Percentiles rank a stretch among this genome's conserved stretches.
Evolutionary conservation across 73 alveolate species (phyloP).

Genomic region (Breviolum minutum): DNA sequence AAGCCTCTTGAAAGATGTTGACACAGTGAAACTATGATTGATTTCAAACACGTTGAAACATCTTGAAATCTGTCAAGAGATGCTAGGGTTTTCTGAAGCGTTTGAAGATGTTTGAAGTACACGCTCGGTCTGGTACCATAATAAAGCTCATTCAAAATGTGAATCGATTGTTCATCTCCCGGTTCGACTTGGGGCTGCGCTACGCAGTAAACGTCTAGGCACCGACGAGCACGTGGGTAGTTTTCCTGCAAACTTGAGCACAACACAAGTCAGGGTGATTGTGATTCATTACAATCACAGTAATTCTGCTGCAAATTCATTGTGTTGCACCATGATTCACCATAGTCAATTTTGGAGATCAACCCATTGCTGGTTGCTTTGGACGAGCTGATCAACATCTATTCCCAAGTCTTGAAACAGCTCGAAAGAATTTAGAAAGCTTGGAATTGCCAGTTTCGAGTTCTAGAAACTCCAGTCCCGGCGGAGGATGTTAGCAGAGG

Average conservation of each 20-base stretch:
- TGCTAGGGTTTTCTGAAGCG: background rate
- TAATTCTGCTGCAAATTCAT: background rate
- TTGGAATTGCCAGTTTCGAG: background rate
- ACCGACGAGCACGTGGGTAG: constrained; percentile 52
- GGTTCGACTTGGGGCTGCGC: background rate
- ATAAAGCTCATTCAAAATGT: background rate
- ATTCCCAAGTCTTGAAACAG: background rate
- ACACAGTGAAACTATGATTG: no score
- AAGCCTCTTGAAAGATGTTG: no score
- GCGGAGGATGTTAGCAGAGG: constrained; percentile 22
- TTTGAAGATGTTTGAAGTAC: background rate
- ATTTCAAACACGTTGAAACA: no score
- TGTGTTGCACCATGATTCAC: background rate
- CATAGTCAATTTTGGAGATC: background rate
- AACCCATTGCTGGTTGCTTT: background rate
- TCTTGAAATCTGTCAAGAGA: no score
- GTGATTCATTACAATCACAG: no score
- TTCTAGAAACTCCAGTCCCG: background rate
- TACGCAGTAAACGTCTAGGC: constrained; percentile 18
- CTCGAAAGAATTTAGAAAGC: background rate
- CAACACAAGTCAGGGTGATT: no score
- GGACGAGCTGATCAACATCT: background rate
- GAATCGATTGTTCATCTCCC: background rate
- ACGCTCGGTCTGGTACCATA: background rate
- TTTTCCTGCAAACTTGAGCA: background rate